phyloP scores from a whole-genome alignment of 345 rosid genomes.

The Eucalyptus cloeziana region DNA sequence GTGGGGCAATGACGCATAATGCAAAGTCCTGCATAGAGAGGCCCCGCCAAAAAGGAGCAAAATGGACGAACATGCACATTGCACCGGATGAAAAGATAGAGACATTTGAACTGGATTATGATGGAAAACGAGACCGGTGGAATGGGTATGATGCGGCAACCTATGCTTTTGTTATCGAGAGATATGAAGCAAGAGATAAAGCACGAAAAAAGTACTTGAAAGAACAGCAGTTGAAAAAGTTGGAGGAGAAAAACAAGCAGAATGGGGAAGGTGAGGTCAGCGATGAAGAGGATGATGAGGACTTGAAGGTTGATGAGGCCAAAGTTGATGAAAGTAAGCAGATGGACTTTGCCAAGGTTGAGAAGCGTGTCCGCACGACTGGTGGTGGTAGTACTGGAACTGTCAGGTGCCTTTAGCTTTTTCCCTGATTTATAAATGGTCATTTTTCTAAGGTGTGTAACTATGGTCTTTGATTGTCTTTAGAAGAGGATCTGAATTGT shows the following conservation, averaged over 20 bases:
- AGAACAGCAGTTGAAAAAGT: constrained; percentile 64
- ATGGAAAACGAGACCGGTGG: constrained; percentile 83
- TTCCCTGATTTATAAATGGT: neutral
- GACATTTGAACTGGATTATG: constrained; percentile 69
- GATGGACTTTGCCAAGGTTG: constrained; percentile 93
- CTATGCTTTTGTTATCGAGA: constrained; percentile 63
- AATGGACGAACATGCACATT: constrained; percentile 56
- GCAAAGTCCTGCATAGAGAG: constrained; percentile 64
- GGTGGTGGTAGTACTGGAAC: constrained; percentile 98
- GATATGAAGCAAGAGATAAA: constrained; percentile 66
- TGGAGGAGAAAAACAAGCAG: constrained; percentile 59
- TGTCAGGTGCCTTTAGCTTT: constrained; percentile 35
- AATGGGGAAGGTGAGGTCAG: constrained; percentile 9
- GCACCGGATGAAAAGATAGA: constrained; percentile 82
- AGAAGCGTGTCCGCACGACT: constrained; percentile 84
- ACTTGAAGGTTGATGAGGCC: constrained; percentile 71
- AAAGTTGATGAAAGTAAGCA: constrained; percentile 82
- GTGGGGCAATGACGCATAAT: constrained; percentile 84
- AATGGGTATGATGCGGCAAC: constrained; percentile 70
- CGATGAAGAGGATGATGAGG: constrained; percentile 54
- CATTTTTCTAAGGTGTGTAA: neutral
- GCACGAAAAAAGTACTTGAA: constrained; percentile 56
- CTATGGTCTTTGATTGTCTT: neutral
- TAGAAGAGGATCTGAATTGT: neutral
- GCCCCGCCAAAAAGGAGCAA: constrained; percentile 63